A percentile compares a stretch with the other conserved stretches of the same genome.
Evolutionary conservation across 768 basidiomycete species (phyloP).

Genomic region (Trametopsis cervina): DNA sequence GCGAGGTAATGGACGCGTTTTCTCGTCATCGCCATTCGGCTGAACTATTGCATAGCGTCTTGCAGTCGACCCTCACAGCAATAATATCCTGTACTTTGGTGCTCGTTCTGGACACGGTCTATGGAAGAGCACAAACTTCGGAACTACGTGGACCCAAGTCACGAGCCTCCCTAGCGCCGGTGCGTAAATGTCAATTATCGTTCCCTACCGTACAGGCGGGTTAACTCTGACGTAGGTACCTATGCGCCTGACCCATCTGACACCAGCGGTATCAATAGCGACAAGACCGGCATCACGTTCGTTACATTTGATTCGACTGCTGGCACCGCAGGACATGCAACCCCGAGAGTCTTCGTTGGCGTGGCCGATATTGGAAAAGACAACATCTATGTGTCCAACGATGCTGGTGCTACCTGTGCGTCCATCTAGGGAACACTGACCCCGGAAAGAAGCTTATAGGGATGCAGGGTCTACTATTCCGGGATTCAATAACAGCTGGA

Average conservation of each 20-base stretch:
- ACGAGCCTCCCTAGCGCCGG: slow-evolving; percentile 52
- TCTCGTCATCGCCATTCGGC: background rate
- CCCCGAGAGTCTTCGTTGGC: slow-evolving; percentile 61
- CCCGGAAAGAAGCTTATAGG: background rate
- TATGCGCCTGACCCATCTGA: slow-evolving; percentile 48
- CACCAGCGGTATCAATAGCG: slow-evolving; percentile 31
- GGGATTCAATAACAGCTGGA: slow-evolving; percentile 48
- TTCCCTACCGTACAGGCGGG: background rate
- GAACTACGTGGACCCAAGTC: slow-evolving; percentile 53
- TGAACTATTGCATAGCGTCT: slow-evolving; percentile 36
- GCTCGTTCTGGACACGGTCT: slow-evolving; percentile 59
- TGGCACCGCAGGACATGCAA: slow-evolving; percentile 42
- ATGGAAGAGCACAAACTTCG: slow-evolving; percentile 59
- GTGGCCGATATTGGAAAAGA: slow-evolving; percentile 48
- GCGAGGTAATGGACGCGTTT: slow-evolving; percentile 32
- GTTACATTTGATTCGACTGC: slow-evolving; percentile 58
- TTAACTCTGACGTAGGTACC: slow-evolving; percentile 31
- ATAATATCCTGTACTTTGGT: slow-evolving; percentile 56
- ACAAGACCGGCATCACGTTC: slow-evolving; percentile 42
- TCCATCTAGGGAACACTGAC: background rate
- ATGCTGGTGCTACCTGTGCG: slow-evolving; percentile 55
- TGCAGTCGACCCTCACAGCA: slow-evolving; percentile 55
- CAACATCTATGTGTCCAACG: slow-evolving; percentile 49
- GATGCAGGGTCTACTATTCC: slow-evolving; percentile 45
- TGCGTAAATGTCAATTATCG: slow-evolving; percentile 22